Evolutionary conservation across 2,329 filamentous ascomycete species (phyloP).

Genomic region (Achaetomium macrosporum): DNA sequence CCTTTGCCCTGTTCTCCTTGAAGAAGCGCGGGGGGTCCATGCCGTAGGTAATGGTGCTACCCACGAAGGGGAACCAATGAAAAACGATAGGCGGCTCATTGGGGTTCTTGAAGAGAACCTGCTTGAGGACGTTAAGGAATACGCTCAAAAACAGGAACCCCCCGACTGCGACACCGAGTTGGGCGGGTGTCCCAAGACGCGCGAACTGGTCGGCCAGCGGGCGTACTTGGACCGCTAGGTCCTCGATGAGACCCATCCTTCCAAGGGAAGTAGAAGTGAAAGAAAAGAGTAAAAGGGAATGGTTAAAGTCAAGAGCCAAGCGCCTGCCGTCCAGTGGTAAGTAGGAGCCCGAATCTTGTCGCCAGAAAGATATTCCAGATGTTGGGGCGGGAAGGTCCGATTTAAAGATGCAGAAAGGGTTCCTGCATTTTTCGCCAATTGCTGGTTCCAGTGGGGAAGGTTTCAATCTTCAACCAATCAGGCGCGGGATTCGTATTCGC

Average conservation of each 20-base stretch:
- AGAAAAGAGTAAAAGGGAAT: background rate
- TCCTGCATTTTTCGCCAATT: conserved; percentile 8
- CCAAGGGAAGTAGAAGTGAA: background rate
- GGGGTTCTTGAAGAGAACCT: conserved; percentile 74
- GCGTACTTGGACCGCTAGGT: conserved; percentile 34
- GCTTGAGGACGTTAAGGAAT: conserved; percentile 70
- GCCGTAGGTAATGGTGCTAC: conserved; percentile 88
- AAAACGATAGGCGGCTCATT: conserved; percentile 78
- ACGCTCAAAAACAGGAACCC: conserved; percentile 51
- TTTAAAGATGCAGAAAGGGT: background rate
- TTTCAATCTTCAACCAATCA: conserved; percentile 15
- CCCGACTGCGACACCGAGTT: conserved; percentile 41
- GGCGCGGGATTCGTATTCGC: conserved; percentile 22
- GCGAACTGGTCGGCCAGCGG: conserved; percentile 47
- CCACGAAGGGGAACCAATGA: conserved; percentile 76
- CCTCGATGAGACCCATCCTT: conserved; percentile 52
- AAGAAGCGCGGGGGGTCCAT: conserved; percentile 93
- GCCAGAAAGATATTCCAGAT: background rate
- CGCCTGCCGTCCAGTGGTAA: background rate
- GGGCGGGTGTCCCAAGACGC: conserved; percentile 41
- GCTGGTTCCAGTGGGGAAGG: background rate
- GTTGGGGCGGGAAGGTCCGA: background rate
- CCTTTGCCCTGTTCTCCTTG: conserved; percentile 62
- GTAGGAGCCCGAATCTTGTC: background rate
- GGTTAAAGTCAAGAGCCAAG: background rate